Evolutionary conservation across 2,329 filamentous ascomycete species (phyloP).

Genomic region (Leptodontidium sp.): DNA sequence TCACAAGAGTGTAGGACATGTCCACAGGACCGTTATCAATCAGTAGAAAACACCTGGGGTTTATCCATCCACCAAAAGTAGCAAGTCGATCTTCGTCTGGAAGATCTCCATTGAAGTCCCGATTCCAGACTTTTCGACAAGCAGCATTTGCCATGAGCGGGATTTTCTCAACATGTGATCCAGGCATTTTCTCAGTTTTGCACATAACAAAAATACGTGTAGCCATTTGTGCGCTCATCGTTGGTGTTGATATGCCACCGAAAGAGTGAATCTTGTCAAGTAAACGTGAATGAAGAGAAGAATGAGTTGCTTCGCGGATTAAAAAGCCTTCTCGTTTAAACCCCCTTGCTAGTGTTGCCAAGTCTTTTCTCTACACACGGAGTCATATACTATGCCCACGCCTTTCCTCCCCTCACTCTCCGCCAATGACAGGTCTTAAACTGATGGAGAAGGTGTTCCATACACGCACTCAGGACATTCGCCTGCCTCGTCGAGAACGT

Average conservation of each 20-base stretch:
- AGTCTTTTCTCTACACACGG: no score
- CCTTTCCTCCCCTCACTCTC: neutral
- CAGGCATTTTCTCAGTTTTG: slow-evolving; percentile 32
- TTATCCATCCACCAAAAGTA: slow-evolving; percentile 25
- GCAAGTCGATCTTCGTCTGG: slow-evolving; percentile 25
- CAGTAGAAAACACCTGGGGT: slow-evolving; percentile 24
- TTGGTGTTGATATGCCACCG: slow-evolving; percentile 14
- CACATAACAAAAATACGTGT: no score
- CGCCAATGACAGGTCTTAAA: neutral
- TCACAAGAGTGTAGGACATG: slow-evolving; percentile 16
- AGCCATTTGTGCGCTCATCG: slow-evolving; percentile 23
- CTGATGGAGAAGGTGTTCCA: slow-evolving; percentile 5
- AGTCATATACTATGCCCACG: neutral
- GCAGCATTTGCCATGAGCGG: slow-evolving; percentile 28
- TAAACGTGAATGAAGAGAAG: neutral
- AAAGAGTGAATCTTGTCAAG: slow-evolving; percentile 10
- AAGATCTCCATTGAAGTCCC: slow-evolving; percentile 29
- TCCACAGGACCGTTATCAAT: slow-evolving; percentile 32
- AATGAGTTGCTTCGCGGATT: slow-evolving; percentile 1
- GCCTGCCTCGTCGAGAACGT: neutral
- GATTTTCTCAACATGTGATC: slow-evolving; percentile 24
- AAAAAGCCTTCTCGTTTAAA: neutral
- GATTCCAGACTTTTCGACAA: no score
- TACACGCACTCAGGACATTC: slow-evolving; percentile 5
- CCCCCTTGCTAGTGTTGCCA: slow-evolving; percentile 1